phyloP scores from a whole-genome alignment of 1,284 basidiomycete genomes.

The Prillingera fragicola region DNA sequence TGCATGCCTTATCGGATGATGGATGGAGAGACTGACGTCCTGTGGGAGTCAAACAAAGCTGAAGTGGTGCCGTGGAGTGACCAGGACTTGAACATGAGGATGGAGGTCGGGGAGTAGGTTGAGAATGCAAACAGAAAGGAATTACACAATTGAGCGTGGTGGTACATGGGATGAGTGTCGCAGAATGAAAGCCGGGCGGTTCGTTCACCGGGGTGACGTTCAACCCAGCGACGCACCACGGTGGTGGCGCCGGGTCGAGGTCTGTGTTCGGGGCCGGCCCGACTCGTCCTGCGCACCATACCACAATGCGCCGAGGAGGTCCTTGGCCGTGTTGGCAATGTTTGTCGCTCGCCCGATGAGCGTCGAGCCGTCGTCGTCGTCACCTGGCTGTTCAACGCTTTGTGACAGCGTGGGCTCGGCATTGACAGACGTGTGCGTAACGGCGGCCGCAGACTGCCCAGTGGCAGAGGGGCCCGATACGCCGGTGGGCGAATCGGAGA shows the following conservation, averaged over 20 bases:
- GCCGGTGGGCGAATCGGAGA: not conserved
- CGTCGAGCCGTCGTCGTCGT: conserved; percentile 37
- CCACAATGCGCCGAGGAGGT: conserved; percentile 48
- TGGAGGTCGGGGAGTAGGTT: not conserved
- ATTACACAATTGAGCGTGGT: not conserved
- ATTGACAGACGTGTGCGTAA: not conserved
- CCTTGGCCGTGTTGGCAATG: conserved; percentile 48
- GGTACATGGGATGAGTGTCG: not conserved
- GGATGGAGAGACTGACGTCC: too few species aligned
- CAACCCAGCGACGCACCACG: conserved; percentile 7
- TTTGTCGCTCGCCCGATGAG: conserved; percentile 47
- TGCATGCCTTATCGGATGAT: not conserved
- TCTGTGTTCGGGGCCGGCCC: not conserved
- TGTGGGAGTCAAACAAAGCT: not conserved
- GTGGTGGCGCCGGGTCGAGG: conserved; percentile 1
- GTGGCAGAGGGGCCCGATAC: conserved; percentile 1
- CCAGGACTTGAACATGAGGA: not conserved
- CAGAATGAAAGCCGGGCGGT: not conserved
- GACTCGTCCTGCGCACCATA: conserved; percentile 29
- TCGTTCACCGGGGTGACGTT: not conserved
- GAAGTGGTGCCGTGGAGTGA: not conserved
- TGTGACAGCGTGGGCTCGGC: conserved; percentile 7
- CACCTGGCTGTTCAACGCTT: conserved; percentile 20
- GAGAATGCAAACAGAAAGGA: not conserved
- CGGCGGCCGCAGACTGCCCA: not conserved